Evolutionary conservation across 2,329 filamentous ascomycete genomes (phyloP).

Genomic region (Teratosphaeriaceae sp.): DNA sequence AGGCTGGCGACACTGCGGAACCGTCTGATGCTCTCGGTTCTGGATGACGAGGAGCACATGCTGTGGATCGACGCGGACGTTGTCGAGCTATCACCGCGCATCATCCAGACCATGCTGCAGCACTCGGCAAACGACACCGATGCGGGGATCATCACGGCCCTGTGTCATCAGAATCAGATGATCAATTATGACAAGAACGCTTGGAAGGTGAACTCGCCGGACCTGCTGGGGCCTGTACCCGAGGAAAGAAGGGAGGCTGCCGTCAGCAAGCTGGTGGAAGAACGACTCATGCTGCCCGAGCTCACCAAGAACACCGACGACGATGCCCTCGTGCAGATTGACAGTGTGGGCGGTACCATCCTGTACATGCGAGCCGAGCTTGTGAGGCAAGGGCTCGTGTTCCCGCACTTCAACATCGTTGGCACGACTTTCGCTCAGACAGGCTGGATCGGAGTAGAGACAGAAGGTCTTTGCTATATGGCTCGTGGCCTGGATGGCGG

Average conservation of each 20-base stretch:
- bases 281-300: conserved; percentile 12
- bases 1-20: conserved; percentile 28
- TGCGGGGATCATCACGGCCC: conserved; percentile 29
- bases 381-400: conserved; percentile 29
- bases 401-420: conserved; percentile 29
- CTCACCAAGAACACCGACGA: conserved; percentile 21
- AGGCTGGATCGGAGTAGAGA: conserved; percentile 32
- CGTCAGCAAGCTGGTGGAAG: conserved; percentile 6
- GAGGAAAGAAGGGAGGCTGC: conserved; percentile 7
- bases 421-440: conserved; percentile 31
- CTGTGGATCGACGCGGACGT: conserved; percentile 35
- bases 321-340: conserved; percentile 28
- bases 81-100: conserved; percentile 26
- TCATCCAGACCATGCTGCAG: conserved; percentile 27
- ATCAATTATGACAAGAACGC: conserved; percentile 34
- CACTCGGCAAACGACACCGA: conserved; percentile 22
- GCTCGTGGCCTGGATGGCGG: conserved; percentile 10
- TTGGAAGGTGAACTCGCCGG: conserved; percentile 18
- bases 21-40: conserved; percentile 27
- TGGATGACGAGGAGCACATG: conserved; percentile 29
- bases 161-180: conserved; percentile 27
- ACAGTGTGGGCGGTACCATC: conserved; percentile 32
- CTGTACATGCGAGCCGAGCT: conserved; percentile 30
- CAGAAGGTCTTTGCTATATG: conserved; percentile 33
- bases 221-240: conserved; percentile 3